Evolutionary conservation across 352 stramenopile genomes (phyloP).

Genomic region (Saprolegnia parasitica): DNA sequence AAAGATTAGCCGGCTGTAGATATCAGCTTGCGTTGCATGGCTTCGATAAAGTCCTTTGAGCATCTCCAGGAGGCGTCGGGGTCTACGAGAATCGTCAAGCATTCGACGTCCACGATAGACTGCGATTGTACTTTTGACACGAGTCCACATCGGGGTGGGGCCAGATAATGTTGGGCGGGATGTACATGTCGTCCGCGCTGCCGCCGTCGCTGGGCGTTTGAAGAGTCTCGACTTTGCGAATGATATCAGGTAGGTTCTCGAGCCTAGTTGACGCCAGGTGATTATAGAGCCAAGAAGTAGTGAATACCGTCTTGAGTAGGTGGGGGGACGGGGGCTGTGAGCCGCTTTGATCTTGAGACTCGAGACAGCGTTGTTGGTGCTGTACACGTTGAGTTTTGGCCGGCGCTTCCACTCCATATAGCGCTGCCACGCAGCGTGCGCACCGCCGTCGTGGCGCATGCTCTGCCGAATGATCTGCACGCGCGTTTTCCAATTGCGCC

Average conservation of each 20-base stretch:
- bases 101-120: too few relatives aligned
- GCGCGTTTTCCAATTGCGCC: slow-evolving; percentile 79
- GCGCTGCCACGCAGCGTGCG: slow-evolving; percentile 15
- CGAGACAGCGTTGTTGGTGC: background rate
- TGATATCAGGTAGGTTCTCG: slow-evolving; percentile 23
- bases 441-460: slow-evolving; percentile 26
- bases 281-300: background rate
- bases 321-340: background rate
- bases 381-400: slow-evolving; percentile 26
- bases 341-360: slow-evolving; percentile 22
- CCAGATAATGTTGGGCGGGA: slow-evolving; percentile 27
- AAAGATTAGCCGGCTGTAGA: slow-evolving; percentile 23
- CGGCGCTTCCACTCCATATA: slow-evolving; percentile 21
- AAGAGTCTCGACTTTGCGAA: slow-evolving; percentile 14
- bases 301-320: slow-evolving; percentile 19
- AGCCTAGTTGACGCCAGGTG: background rate
- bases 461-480: slow-evolving; percentile 21
- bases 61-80: background rate
- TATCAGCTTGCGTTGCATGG: slow-evolving; percentile 3
- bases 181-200: slow-evolving; percentile 14
- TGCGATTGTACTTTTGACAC: slow-evolving; percentile 20
- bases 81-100: too few relatives aligned
- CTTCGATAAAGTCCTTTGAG: slow-evolving; percentile 11
- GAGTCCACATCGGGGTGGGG: background rate
- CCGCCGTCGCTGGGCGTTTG: background rate